Evolutionary conservation across 371 early-diverging fungal species (phyloP).

Genomic region (Apophysomyces elegans): DNA sequence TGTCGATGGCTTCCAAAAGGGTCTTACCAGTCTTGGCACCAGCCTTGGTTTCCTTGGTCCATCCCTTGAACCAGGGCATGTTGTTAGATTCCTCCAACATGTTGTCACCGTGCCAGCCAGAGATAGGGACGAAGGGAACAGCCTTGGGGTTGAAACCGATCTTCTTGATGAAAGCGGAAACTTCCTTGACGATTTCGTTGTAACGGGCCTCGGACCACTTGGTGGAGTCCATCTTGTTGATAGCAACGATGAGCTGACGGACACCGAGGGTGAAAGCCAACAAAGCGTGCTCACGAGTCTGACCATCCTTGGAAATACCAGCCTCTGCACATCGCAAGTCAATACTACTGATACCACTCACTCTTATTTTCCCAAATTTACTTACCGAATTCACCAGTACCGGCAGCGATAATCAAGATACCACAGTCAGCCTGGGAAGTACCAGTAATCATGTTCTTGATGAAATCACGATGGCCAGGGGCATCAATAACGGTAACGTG

Average conservation of each 20-base stretch:
- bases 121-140: constrained; percentile 96
- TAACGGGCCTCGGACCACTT: constrained; percentile 94
- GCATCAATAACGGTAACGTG: constrained; percentile 96
- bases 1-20: constrained; percentile 93
- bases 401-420: constrained; percentile 96
- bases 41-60: constrained; percentile 89
- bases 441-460: constrained; percentile 99
- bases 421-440: constrained; percentile 96
- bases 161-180: constrained; percentile 92
- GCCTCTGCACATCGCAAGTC: constrained; percentile 43
- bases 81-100: constrained; percentile 91
- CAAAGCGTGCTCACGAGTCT: constrained; percentile 99
- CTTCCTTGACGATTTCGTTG: constrained; percentile 94
- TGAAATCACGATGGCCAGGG: constrained; percentile 99
- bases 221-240: constrained; percentile 99
- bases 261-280: constrained; percentile 98
- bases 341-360: neutral
- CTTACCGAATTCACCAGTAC: constrained; percentile 92
- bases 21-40: constrained; percentile 83
- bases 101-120: constrained; percentile 98
- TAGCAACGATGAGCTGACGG: constrained; percentile 95
- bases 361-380: neutral
- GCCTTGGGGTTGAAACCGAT: constrained; percentile 92
- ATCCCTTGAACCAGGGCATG: constrained; percentile 98
- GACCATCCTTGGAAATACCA: constrained; percentile 99